A percentile compares a stretch with the other conserved stretches of the same genome.
phyloP scores from a whole-genome alignment of 2,329 filamentous ascomycete genomes.

The Clarireedia hainanense region DNA sequence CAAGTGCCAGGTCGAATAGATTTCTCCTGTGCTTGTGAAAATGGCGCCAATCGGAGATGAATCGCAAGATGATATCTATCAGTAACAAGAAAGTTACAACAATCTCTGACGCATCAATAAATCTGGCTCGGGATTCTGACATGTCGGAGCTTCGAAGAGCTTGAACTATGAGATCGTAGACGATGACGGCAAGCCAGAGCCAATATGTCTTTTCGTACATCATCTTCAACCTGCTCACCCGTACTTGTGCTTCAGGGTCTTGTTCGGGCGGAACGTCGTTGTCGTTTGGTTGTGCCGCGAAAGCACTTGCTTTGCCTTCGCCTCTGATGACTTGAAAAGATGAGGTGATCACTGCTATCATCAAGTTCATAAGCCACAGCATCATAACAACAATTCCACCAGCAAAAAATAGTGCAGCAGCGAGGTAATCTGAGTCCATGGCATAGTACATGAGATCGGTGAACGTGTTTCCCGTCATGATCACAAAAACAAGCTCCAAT shows the following conservation, averaged over 20 bases:
- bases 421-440: conserved; percentile 82
- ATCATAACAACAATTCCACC: conserved; percentile 81
- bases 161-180: conserved; percentile 72
- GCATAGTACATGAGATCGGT: conserved; percentile 92
- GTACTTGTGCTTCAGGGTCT: conserved; percentile 32
- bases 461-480: conserved; percentile 98
- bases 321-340: conserved; percentile 98
- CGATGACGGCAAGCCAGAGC: conserved; percentile 76
- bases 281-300: conserved; percentile 67
- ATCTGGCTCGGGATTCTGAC: conserved; percentile 47
- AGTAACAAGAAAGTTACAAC: conserved; percentile 72
- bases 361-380: conserved; percentile 90
- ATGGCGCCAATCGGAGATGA: conserved; percentile 68
- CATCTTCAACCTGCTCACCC: conserved; percentile 50
- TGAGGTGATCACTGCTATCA: conserved; percentile 95
- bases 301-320: conserved; percentile 89
- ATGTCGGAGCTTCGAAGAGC: conserved; percentile 70
- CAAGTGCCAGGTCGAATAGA: conserved; percentile 71
- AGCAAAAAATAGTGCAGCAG: conserved; percentile 70
- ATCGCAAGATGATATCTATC: conserved; percentile 73
- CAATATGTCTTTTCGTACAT: conserved; percentile 66
- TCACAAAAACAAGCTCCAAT: conserved; percentile 88
- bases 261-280: conserved; percentile 30
- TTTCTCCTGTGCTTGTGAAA: conserved; percentile 73
- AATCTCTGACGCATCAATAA: conserved; percentile 68